Percentiles rank a stretch among this genome's conserved stretches.
Conservation (phyloP, 371 early-diverging fungal species). For the Polyrhizophydium stewartii region DNA sequence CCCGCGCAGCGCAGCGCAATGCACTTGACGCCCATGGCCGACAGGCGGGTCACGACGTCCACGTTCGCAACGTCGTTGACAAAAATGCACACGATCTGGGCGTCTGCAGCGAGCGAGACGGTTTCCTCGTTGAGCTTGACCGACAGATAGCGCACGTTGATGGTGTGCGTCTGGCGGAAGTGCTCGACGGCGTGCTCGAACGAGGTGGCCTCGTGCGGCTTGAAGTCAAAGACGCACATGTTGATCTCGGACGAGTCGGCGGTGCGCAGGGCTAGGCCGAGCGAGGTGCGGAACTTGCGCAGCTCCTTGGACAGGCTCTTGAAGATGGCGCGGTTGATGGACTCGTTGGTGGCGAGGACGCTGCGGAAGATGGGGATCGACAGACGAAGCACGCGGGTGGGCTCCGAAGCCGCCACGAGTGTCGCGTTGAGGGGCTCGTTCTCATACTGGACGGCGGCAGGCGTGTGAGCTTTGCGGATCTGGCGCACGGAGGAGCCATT, state of each 20-base stretch:
- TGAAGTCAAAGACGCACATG: slow-evolving; percentile 26
- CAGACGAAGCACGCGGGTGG: slow-evolving; percentile 13
- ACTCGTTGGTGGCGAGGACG: slow-evolving; percentile 13
- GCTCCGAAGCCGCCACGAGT: slow-evolving; percentile 6
- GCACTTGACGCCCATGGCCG: slow-evolving; percentile 25
- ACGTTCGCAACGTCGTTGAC: slow-evolving; percentile 36
- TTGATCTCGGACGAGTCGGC: not conserved
- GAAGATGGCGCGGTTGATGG: slow-evolving; percentile 9
- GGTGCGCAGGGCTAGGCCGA: slow-evolving; percentile 7
- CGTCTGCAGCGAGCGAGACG: slow-evolving; percentile 17
- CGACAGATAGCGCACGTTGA: slow-evolving; percentile 17
- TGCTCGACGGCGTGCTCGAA: slow-evolving; percentile 13
- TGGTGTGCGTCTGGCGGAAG: not conserved
- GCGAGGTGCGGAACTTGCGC: slow-evolving; percentile 16
- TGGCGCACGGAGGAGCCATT: not conserved
- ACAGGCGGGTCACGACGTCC: slow-evolving; percentile 24
- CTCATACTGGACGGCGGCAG: slow-evolving; percentile 5
- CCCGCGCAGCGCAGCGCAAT: slow-evolving; percentile 44
- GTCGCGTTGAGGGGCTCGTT: slow-evolving; percentile 13
- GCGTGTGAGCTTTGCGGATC: not conserved
- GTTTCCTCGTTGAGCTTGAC: slow-evolving; percentile 15
- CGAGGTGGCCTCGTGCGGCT: slow-evolving; percentile 21
- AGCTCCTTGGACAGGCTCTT: slow-evolving; percentile 17
- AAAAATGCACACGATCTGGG: slow-evolving; percentile 36
- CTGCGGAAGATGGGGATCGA: slow-evolving; percentile 9